Conservation (phyloP, 1,284 basidiomycete genomes). For the Phenoliferia sp. region DNA sequence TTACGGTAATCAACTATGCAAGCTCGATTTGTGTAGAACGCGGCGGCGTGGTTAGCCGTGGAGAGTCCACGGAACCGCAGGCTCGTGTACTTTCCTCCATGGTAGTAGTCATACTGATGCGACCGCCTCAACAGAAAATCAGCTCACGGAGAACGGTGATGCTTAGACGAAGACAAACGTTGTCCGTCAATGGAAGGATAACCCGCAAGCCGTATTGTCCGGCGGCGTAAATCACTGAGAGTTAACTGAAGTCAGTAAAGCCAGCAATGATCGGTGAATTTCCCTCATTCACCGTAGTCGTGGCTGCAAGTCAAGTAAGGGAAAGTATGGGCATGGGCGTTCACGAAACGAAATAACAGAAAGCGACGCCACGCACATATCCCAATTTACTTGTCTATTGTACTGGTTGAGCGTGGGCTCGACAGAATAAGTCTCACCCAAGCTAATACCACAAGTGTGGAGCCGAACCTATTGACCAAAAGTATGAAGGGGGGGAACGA, state of each 20-base stretch:
- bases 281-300: neutral
- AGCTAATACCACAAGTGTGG: conserved; percentile 14
- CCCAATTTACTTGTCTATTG: neutral
- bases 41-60: conserved; percentile 4
- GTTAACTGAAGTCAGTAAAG: neutral
- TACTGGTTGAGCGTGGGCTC: neutral
- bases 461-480: conserved; percentile 7
- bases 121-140: neutral
- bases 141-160: neutral
- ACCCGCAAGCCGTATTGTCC: conserved; percentile 22
- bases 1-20: conserved; percentile 5
- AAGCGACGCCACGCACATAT: neutral
- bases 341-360: neutral
- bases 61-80: conserved; percentile 1
- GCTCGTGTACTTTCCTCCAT: conserved; percentile 24
- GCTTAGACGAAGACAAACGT: conserved; percentile 10
- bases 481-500: neutral
- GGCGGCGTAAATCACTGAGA: conserved; percentile 24
- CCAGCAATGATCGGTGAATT: too few relatives aligned
- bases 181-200: conserved; percentile 18
- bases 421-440: conserved; percentile 4
- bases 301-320: neutral
- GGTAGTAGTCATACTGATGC: neutral
- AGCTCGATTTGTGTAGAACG: conserved; percentile 12
- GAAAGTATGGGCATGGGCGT: neutral